Base-by-base conservation (phyloP, 352 stramenopile species). In the Globisporangium emineosum region DNA sequence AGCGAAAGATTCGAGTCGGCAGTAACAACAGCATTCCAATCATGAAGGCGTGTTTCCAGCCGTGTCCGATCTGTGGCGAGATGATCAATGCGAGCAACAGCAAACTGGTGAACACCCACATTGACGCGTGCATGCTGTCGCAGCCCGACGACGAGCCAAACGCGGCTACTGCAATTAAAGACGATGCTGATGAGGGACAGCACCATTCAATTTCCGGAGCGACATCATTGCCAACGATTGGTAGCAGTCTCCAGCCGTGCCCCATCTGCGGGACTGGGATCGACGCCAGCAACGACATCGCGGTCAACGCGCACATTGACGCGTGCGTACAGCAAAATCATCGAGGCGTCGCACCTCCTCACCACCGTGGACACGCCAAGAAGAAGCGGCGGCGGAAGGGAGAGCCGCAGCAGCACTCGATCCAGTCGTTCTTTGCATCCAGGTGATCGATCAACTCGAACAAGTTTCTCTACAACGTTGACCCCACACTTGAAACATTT, bases 1-100 rank as follows among this genome's bases (percentile, higher is more conserved):
- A 23, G 9, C 37, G 10, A 30, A 30, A 10, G 19, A 27, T n/a
- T 4, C 29, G 42, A 54, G 27, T 15, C 45, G n/a, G 1, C 35
- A 25, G 17, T 19, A 23, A 42, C 37, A 51, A 19, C 12, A 37
- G 37, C n/a, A 13, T 9, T 4, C 12, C 52, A 55, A 21, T 25
- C 0, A 5, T 30, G 2, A 52, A 23, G 9, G 15, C 21, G 12
- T 56, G 27, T 13, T 73, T 67, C 55, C 65, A 74, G 37, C 76
- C 79, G 12, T 90, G 81, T 62, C 81, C 81, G 27, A 81, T 91
- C 61, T 91, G 81, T 43, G 70, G 71, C 2, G 75, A 82, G 25
- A 61, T 71, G 12, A 67, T 91, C 37, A 79, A 89, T 49, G 60
- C 73, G 6, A 54, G 60, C 17, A 88, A 73, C 63, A 77, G 73